phyloP scores from a whole-genome alignment of 2,329 filamentous ascomycete species.

The Capronia americana region DNA sequence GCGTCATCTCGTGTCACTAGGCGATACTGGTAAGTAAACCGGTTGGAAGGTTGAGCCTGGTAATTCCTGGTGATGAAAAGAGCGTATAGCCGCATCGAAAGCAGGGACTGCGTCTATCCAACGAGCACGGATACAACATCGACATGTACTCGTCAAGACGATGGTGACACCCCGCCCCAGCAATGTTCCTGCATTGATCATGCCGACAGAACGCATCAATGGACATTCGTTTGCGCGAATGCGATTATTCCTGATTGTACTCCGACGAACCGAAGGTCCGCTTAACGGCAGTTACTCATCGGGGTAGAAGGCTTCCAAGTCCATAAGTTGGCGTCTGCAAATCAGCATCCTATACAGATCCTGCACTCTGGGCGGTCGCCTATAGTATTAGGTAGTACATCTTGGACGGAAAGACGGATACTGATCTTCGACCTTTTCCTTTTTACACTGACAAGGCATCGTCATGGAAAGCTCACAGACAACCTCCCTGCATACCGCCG shows the following conservation, averaged over 20 bases:
- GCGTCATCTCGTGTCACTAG: background rate
- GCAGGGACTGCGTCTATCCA: background rate
- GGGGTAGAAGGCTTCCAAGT: too few species aligned
- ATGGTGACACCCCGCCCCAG: background rate
- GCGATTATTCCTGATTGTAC: background rate
- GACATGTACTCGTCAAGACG: slow-evolving; percentile 12
- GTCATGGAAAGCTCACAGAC: too few species aligned
- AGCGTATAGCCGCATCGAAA: background rate
- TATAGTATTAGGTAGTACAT: too few species aligned
- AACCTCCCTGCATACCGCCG: too few species aligned
- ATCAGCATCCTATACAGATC: too few species aligned
- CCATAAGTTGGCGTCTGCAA: too few species aligned
- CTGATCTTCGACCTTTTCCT: too few species aligned
- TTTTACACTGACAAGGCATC: too few species aligned
- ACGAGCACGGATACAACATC: slow-evolving; percentile 9
- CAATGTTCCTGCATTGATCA: background rate
- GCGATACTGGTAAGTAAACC: background rate
- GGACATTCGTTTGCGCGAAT: background rate
- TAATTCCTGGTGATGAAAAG: background rate
- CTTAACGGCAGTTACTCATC: too few species aligned
- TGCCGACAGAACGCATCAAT: background rate
- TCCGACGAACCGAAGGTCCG: too few species aligned
- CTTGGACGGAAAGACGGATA: too few species aligned
- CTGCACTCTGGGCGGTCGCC: too few species aligned
- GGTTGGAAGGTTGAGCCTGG: background rate